Conservation (phyloP, 768 basidiomycete species). For the Mycena haematopus region DNA sequence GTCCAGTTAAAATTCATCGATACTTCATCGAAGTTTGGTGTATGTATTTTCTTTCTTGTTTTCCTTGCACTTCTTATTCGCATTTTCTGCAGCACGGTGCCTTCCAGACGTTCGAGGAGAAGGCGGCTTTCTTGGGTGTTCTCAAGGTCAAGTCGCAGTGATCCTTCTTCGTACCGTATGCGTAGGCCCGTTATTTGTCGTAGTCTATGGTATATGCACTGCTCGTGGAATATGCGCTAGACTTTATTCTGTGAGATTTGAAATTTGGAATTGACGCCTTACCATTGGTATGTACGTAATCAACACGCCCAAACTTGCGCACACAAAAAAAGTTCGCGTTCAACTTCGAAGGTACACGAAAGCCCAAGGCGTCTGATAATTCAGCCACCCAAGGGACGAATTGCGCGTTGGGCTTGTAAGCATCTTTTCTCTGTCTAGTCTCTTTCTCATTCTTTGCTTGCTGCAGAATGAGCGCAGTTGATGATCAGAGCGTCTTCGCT, state of each 20-base stretch:
- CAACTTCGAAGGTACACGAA: neutral
- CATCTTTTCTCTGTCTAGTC: neutral
- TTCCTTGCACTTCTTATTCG: slow-evolving; percentile 7
- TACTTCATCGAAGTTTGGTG: slow-evolving; percentile 96
- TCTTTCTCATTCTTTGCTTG: slow-evolving; percentile 3
- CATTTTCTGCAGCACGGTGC: slow-evolving; percentile 74
- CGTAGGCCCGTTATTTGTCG: slow-evolving; percentile 40
- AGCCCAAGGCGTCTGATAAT: slow-evolving; percentile 1
- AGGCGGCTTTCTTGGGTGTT: slow-evolving; percentile 91
- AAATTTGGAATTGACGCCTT: neutral
- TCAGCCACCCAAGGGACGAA: slow-evolving; percentile 13
- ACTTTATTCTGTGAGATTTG: no score
- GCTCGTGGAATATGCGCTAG: neutral
- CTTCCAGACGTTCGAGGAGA: slow-evolving; percentile 98
- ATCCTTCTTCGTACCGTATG: slow-evolving; percentile 47
- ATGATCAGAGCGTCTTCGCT: slow-evolving; percentile 87
- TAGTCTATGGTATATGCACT: slow-evolving; percentile 24
- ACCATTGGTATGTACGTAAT: neutral
- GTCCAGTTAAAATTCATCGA: slow-evolving; percentile 98
- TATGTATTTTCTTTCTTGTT: slow-evolving; percentile 47
- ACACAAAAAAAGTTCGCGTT: slow-evolving; percentile 18
- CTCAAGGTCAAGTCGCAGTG: slow-evolving; percentile 83
- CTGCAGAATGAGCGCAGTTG: slow-evolving; percentile 80
- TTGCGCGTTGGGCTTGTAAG: slow-evolving; percentile 26
- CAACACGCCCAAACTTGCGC: slow-evolving; percentile 9